These are phyloP conservation scores for Penicillium occitanis DNA, from an alignment of 2,329 filamentous ascomycete genomes.

Conservation along the genomic window DNA sequence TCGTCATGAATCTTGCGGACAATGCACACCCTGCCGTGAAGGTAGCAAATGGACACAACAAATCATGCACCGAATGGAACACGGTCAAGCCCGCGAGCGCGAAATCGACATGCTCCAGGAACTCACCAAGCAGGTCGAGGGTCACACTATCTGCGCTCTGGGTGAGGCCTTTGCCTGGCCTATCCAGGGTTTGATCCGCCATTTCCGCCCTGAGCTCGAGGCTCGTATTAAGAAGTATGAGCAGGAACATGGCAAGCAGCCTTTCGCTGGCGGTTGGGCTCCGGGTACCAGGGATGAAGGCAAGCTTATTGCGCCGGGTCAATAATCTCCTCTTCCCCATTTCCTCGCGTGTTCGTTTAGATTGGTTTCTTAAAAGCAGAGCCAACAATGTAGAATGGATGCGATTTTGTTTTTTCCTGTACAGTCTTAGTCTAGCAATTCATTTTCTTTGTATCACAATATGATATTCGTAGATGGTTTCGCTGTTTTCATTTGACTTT, in stretches of 20 bases:
- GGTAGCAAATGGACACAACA: constrained; percentile 99
- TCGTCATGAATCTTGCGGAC: constrained; percentile 95
- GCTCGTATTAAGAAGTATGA: constrained; percentile 81
- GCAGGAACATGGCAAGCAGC: constrained; percentile 62
- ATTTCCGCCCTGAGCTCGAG: constrained; percentile 96
- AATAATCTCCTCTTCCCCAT: constrained; percentile 55
- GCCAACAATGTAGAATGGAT: constrained; percentile 20
- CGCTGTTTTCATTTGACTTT: too few relatives aligned
- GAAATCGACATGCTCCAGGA: constrained; percentile 99
- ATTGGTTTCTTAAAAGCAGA: constrained; percentile 12
- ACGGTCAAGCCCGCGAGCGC: constrained; percentile 79
- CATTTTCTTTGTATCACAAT: constrained; percentile 8
- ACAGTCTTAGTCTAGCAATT: constrained; percentile 23
- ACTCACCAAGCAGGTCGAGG: constrained; percentile 98
- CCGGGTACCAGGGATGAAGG: constrained; percentile 74
- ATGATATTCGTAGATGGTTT: not conserved
- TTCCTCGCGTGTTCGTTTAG: not conserved
- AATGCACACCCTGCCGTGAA: constrained; percentile 99
- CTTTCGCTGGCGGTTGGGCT: constrained; percentile 85
- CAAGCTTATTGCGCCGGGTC: constrained; percentile 81
- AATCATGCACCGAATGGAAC: constrained; percentile 96
- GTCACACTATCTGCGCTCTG: constrained; percentile 96
- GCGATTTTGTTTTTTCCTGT: constrained; percentile 17
- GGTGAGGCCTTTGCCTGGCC: constrained; percentile 99
- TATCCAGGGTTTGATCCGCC: constrained; percentile 94